phyloP scores from a whole-genome alignment of 2,329 filamentous ascomycete genomes.

The Madurella mycetomatis region DNA sequence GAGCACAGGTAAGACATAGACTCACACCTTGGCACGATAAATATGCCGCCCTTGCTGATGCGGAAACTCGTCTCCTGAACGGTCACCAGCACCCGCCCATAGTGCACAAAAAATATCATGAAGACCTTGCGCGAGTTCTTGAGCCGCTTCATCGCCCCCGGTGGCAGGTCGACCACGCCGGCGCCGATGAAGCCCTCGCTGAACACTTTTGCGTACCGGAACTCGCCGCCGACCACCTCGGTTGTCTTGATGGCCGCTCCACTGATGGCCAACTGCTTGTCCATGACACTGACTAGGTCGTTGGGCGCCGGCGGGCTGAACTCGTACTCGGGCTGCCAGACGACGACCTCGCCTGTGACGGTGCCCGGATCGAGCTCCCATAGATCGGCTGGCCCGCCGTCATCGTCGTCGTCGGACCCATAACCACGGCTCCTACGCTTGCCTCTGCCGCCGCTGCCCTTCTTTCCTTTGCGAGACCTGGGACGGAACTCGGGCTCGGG shows the following conservation, averaged over 20 bases:
- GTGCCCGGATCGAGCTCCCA: slow-evolving; percentile 68
- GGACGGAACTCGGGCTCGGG: slow-evolving; percentile 40
- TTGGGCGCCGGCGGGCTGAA: slow-evolving; percentile 49
- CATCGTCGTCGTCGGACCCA: slow-evolving; percentile 30
- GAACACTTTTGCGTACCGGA: slow-evolving; percentile 85
- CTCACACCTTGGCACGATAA: slow-evolving; percentile 92
- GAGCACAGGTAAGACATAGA: slow-evolving; percentile 18
- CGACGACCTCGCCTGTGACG: slow-evolving; percentile 58
- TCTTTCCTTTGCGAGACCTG: slow-evolving; percentile 23
- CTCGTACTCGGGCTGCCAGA: slow-evolving; percentile 59
- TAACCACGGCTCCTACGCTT: slow-evolving; percentile 16
- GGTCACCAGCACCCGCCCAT: slow-evolving; percentile 75
- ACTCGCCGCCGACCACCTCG: slow-evolving; percentile 62
- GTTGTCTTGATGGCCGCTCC: slow-evolving; percentile 53
- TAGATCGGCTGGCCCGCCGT: slow-evolving; percentile 43
- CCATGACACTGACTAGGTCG: slow-evolving; percentile 50
- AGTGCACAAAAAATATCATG: slow-evolving; percentile 90
- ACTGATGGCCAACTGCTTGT: slow-evolving; percentile 55
- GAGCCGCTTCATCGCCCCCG: slow-evolving; percentile 74
- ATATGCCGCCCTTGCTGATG: slow-evolving; percentile 82
- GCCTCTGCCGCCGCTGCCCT: slow-evolving; percentile 9
- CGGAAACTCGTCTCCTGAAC: slow-evolving; percentile 73
- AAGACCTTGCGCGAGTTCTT: slow-evolving; percentile 97
- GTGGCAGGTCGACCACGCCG: slow-evolving; percentile 83
- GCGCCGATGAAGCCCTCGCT: slow-evolving; percentile 82